Evolutionary conservation across 345 rosid species (phyloP).

Genomic region (Toxicodendron radicans): DNA sequence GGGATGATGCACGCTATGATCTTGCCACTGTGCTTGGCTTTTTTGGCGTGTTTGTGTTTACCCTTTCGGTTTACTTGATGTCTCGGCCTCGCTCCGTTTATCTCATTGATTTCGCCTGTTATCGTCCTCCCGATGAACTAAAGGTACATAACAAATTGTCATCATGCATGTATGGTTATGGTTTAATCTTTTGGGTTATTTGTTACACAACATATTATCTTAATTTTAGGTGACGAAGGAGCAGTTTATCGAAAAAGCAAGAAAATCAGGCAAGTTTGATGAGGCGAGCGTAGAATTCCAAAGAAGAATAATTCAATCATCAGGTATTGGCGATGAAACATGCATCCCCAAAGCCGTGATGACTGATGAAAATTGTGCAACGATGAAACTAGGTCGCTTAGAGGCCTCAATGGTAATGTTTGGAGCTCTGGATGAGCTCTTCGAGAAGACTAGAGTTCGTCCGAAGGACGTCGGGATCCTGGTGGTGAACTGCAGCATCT

Average conservation of each 20-base stretch:
- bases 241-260: constrained; percentile 57
- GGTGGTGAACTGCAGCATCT: constrained; percentile 91
- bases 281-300: constrained; percentile 64
- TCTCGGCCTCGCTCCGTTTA: constrained; percentile 84
- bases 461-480: constrained; percentile 89
- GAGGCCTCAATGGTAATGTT: constrained; percentile 86
- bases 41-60: constrained; percentile 64
- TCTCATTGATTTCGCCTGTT: constrained; percentile 84
- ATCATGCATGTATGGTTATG: background rate
- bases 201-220: too few species aligned
- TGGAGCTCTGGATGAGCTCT: constrained; percentile 85
- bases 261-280: constrained; percentile 66
- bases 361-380: constrained; percentile 50
- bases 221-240: constrained; percentile 63
- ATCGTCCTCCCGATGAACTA: constrained; percentile 69
- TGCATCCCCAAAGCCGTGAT: constrained; percentile 67
- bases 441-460: constrained; percentile 71
- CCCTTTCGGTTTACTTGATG: constrained; percentile 74
- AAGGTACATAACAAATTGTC: constrained; percentile 46
- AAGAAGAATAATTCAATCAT: constrained; percentile 59
- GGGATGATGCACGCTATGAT: constrained; percentile 78
- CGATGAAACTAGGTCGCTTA: constrained; percentile 85
- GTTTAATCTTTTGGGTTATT: too few species aligned
- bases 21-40: constrained; percentile 69
- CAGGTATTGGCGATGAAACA: constrained; percentile 88